phyloP scores from a whole-genome alignment of 768 basidiomycete species.

The Suillus cothurnatus region DNA sequence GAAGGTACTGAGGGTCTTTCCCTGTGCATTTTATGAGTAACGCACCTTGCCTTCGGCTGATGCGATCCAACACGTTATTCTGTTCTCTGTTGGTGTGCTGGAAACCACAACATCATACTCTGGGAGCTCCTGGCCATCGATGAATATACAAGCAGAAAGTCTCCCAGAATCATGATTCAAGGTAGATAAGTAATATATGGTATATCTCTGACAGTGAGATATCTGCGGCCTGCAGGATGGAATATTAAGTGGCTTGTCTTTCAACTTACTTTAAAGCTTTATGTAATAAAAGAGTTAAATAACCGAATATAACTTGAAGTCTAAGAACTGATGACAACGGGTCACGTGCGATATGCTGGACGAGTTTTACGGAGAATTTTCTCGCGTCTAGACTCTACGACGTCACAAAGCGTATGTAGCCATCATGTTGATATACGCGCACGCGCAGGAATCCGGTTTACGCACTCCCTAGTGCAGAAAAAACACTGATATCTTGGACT shows the following conservation, averaged over 20 bases:
- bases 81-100: constrained; percentile 11
- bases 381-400: too few relatives aligned
- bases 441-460: neutral
- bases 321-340: too few relatives aligned
- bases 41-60: constrained; percentile 24
- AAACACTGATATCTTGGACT: neutral
- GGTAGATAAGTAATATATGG: neutral
- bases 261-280: neutral
- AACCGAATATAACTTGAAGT: too few relatives aligned
- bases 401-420: neutral
- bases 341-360: too few relatives aligned
- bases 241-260: neutral
- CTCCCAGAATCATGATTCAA: constrained; percentile 18
- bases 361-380: too few relatives aligned
- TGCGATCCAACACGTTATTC: constrained; percentile 23
- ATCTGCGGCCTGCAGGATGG: neutral
- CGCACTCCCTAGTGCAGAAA: neutral
- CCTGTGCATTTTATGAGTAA: neutral
- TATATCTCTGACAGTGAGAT: neutral
- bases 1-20: neutral
- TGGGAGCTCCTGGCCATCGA: constrained; percentile 17
- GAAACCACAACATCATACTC: constrained; percentile 18
- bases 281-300: neutral
- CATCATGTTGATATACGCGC: neutral
- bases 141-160: constrained; percentile 14